These are phyloP conservation scores for Gastroboletus turbinatus DNA, from an alignment of 1,284 basidiomycete genomes.

Conservation along the genomic window DNA sequence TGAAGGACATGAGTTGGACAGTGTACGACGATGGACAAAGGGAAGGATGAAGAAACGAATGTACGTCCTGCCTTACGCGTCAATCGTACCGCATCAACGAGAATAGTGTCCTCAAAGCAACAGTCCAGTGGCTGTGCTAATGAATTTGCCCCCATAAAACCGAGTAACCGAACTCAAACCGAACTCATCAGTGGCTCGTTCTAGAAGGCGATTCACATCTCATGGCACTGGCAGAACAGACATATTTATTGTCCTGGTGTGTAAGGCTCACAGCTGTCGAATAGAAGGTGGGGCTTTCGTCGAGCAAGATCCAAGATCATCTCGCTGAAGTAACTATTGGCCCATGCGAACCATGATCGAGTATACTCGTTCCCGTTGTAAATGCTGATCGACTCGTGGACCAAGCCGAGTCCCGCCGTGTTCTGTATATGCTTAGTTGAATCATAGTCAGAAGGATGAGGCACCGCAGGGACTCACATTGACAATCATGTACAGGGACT, in stretches of 20 bases:
- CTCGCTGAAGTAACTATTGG: constrained; percentile 77
- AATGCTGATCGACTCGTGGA: constrained; percentile 73
- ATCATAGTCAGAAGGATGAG: neutral
- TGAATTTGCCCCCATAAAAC: neutral
- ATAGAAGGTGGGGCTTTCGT: constrained; percentile 68
- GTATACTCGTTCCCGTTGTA: constrained; percentile 60
- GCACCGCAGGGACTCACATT: constrained; percentile 47
- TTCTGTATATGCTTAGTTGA: constrained; percentile 43
- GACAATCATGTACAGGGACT: constrained; percentile 58
- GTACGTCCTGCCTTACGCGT: constrained; percentile 22
- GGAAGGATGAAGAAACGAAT: constrained; percentile 2
- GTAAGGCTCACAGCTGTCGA: constrained; percentile 54
- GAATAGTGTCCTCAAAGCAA: constrained; percentile 5
- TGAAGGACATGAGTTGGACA: constrained; percentile 46
- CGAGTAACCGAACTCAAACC: neutral
- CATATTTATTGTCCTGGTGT: constrained; percentile 38
- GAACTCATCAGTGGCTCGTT: neutral
- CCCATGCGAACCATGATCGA: constrained; percentile 83
- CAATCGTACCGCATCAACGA: constrained; percentile 20
- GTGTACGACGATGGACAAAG: constrained; percentile 5
- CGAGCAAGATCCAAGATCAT: constrained; percentile 76
- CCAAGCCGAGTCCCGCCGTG: constrained; percentile 70
- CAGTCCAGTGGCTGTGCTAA: constrained; percentile 26
- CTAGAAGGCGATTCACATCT: neutral
- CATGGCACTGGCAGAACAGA: neutral